Evolutionary conservation across 495 filamentous ascomycete genomes (phyloP).

Genomic region (Tuber microsphaerosporum): DNA sequence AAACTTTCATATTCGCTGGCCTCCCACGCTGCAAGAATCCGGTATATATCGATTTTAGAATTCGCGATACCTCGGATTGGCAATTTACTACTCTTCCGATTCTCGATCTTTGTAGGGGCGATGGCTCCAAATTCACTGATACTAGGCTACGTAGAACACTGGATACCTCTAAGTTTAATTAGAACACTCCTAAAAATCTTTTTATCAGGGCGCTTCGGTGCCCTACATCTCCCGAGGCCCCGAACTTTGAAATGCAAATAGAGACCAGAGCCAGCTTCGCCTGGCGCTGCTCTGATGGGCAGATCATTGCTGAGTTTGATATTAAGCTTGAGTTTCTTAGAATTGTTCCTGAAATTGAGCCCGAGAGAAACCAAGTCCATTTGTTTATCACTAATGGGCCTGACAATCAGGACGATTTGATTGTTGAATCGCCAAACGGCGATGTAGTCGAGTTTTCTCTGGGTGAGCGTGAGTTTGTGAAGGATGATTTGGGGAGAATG

Average conservation of each 20-base stretch:
- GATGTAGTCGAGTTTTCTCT: slow-evolving; percentile 20
- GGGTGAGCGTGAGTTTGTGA: slow-evolving; percentile 23
- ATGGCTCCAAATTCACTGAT: background rate
- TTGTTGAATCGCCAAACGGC: slow-evolving; percentile 16
- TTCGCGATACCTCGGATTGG: slow-evolving; percentile 28
- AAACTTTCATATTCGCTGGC: slow-evolving; percentile 37
- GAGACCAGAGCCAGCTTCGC: slow-evolving; percentile 16
- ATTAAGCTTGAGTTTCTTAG: slow-evolving; percentile 19
- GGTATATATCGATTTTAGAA: slow-evolving; percentile 31
- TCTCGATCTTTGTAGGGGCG: background rate
- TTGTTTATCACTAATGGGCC: slow-evolving; percentile 27
- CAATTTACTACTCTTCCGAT: slow-evolving; percentile 26
- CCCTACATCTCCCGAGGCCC: slow-evolving; percentile 16
- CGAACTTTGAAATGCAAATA: slow-evolving; percentile 16
- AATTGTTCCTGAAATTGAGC: slow-evolving; percentile 13
- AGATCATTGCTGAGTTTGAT: slow-evolving; percentile 20
- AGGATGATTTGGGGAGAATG: slow-evolving; percentile 11
- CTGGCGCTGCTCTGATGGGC: slow-evolving; percentile 16
- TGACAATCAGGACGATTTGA: slow-evolving; percentile 19
- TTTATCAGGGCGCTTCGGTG: slow-evolving; percentile 22
- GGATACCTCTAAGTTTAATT: background rate
- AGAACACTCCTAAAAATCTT: background rate
- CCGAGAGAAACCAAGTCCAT: slow-evolving; percentile 12
- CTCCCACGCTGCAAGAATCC: slow-evolving; percentile 29
- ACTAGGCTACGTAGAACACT: background rate